phyloP scores from a whole-genome alignment of 805 yeast genomes.

The Wickerhamia fluorescens region DNA sequence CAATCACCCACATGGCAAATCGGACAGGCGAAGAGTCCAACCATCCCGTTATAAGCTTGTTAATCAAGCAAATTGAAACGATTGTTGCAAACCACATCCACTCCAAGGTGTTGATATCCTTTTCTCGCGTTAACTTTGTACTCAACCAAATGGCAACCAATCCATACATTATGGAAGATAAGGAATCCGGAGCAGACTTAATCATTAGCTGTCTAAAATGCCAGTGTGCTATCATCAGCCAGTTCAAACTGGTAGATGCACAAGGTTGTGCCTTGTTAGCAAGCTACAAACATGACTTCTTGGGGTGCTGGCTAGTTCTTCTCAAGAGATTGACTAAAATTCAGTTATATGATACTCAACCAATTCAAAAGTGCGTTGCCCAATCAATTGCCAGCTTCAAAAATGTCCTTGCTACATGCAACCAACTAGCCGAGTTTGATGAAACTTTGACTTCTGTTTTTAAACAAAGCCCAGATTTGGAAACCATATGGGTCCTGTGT shows the following conservation, averaged over 20 bases:
- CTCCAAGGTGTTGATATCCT: slow-evolving; percentile 14
- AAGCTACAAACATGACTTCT: slow-evolving; percentile 25
- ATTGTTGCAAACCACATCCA: slow-evolving; percentile 6
- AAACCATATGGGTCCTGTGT: too few relatives aligned
- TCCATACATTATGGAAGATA: slow-evolving; percentile 19
- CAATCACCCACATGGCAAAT: slow-evolving; percentile 15
- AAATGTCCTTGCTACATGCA: slow-evolving; percentile 4
- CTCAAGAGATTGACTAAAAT: too few relatives aligned
- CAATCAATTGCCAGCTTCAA: too few relatives aligned
- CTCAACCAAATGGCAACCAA: slow-evolving; percentile 26
- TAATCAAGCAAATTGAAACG: slow-evolving; percentile 12
- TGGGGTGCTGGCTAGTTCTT: slow-evolving; percentile 30
- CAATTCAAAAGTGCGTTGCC: too few relatives aligned
- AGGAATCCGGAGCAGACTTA: slow-evolving; percentile 7
- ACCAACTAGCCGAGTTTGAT: background rate
- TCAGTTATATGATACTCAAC: too few relatives aligned
- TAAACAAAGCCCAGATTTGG: too few relatives aligned
- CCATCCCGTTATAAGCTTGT: slow-evolving; percentile 2
- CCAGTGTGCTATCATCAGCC: slow-evolving; percentile 14
- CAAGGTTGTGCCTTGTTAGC: slow-evolving; percentile 14
- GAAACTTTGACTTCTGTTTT: too few relatives aligned
- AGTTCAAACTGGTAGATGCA: slow-evolving; percentile 9
- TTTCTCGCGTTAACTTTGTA: slow-evolving; percentile 20
- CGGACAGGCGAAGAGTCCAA: background rate
- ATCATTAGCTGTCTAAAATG: slow-evolving; percentile 14